These are phyloP conservation scores for Cyberlindnera mrakii DNA, from an alignment of 805 yeast genomes.

Conservation along the genomic window DNA sequence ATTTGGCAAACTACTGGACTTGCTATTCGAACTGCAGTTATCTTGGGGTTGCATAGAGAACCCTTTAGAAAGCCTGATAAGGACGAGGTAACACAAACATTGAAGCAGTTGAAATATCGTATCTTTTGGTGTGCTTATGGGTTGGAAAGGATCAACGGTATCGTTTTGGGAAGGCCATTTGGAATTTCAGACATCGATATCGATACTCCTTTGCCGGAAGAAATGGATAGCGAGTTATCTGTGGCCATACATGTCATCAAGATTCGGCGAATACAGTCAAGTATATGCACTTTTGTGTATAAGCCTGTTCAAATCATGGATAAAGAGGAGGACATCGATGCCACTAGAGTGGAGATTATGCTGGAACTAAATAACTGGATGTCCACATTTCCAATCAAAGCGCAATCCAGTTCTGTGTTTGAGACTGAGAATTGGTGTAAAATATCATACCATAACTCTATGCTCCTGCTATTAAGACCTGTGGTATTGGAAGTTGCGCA, in stretches of 20 bases:
- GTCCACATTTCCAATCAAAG: conserved; percentile 24
- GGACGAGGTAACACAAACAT: not conserved
- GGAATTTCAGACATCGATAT: conserved; percentile 31
- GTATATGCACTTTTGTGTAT: conserved; percentile 28
- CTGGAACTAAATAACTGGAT: conserved; percentile 30
- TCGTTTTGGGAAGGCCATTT: conserved; percentile 31
- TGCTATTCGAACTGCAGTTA: conserved; percentile 27
- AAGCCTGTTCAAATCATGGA: conserved; percentile 19
- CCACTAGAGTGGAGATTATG: conserved; percentile 26
- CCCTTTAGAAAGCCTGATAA: conserved; percentile 13
- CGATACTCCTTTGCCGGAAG: conserved; percentile 23
- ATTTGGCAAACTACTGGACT: conserved; percentile 28
- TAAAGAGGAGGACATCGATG: conserved; percentile 19
- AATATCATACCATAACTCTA: conserved; percentile 30
- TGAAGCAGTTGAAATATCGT: conserved; percentile 21
- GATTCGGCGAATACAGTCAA: conserved; percentile 29
- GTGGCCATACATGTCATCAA: conserved; percentile 28
- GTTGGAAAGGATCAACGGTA: conserved; percentile 29
- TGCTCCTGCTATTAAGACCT: conserved; percentile 27
- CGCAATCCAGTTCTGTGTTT: conserved; percentile 23
- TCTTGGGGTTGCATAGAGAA: conserved; percentile 27
- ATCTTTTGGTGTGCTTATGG: conserved; percentile 33
- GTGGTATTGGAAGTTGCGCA: conserved; percentile 21
- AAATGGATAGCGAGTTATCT: not conserved
- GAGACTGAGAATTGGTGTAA: conserved; percentile 29